phyloP scores from a whole-genome alignment of 129 eudicot species.

The Flaveria linearis region DNA sequence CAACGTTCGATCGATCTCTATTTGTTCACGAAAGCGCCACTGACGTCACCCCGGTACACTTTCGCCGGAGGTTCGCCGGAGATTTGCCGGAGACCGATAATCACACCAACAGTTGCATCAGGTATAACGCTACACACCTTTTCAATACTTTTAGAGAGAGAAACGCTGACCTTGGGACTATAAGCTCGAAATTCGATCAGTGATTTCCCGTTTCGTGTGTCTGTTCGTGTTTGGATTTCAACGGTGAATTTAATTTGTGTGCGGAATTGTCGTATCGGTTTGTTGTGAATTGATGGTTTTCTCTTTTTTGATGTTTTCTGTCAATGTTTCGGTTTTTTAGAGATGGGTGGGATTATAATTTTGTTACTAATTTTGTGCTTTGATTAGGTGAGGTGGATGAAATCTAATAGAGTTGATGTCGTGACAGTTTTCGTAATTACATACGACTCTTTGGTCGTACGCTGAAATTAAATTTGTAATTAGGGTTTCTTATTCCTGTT shows the following conservation, averaged over 20 bases:
- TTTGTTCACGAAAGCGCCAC: constrained; percentile 25
- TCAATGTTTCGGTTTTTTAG: constrained; percentile 24
- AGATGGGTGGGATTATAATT: constrained; percentile 17
- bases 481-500: constrained; percentile 29
- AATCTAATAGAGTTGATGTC: constrained; percentile 16
- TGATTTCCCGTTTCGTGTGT: neutral
- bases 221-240: constrained; percentile 17
- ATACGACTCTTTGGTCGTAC: constrained; percentile 17
- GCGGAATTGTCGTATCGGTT: neutral
- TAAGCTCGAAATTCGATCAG: constrained; percentile 14
- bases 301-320: neutral
- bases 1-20: constrained; percentile 46
- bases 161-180: constrained; percentile 15
- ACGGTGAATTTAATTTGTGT: constrained; percentile 24
- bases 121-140: constrained; percentile 22
- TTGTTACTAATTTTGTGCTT: neutral
- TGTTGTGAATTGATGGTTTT: constrained; percentile 9
- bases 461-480: constrained; percentile 19
- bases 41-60: constrained; percentile 13
- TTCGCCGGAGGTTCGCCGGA: constrained; percentile 16
- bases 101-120: constrained; percentile 12
- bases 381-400: constrained; percentile 15
- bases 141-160: constrained; percentile 17
- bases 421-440: constrained; percentile 13
- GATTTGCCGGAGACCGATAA: neutral